phyloP scores from a whole-genome alignment of 2,329 filamentous ascomycete species.

The Chrysoporthe austroafricana region DNA sequence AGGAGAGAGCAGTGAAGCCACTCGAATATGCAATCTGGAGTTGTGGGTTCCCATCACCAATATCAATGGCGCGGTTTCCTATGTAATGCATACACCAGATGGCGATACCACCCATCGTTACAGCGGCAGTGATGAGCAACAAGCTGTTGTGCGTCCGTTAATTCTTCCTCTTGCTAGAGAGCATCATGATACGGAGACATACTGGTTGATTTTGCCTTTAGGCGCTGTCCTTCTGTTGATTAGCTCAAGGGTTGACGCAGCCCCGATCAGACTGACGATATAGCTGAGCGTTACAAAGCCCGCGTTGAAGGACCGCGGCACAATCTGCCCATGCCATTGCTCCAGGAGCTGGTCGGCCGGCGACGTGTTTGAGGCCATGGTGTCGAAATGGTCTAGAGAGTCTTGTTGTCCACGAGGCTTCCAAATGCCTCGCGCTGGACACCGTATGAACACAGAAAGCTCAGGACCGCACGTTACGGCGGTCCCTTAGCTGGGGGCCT shows the following conservation, averaged over 20 bases:
- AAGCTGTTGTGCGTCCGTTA: slow-evolving; percentile 48
- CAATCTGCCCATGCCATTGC: slow-evolving; percentile 49
- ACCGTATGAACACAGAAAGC: neutral
- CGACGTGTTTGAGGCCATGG: slow-evolving; percentile 17
- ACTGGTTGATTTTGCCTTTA: slow-evolving; percentile 72
- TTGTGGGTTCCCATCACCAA: slow-evolving; percentile 63
- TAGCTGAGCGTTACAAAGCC: slow-evolving; percentile 75
- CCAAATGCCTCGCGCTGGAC: neutral
- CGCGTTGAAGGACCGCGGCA: slow-evolving; percentile 55
- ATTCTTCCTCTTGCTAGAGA: neutral
- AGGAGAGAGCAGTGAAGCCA: slow-evolving; percentile 74
- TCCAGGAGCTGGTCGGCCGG: slow-evolving; percentile 36
- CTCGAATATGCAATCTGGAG: slow-evolving; percentile 76
- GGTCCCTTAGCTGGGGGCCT: neutral
- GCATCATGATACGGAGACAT: slow-evolving; percentile 30
- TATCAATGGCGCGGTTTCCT: slow-evolving; percentile 76
- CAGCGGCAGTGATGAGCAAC: slow-evolving; percentile 64
- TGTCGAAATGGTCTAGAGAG: neutral
- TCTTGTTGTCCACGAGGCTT: neutral
- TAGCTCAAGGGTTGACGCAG: slow-evolving; percentile 78
- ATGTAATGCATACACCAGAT: slow-evolving; percentile 85
- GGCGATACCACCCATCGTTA: slow-evolving; percentile 74
- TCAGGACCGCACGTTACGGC: neutral
- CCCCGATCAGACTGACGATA: slow-evolving; percentile 76
- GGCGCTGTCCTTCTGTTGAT: slow-evolving; percentile 75